Evolutionary conservation across 1,284 basidiomycete genomes (phyloP).

Genomic region (Heterobasidion irregulare): DNA sequence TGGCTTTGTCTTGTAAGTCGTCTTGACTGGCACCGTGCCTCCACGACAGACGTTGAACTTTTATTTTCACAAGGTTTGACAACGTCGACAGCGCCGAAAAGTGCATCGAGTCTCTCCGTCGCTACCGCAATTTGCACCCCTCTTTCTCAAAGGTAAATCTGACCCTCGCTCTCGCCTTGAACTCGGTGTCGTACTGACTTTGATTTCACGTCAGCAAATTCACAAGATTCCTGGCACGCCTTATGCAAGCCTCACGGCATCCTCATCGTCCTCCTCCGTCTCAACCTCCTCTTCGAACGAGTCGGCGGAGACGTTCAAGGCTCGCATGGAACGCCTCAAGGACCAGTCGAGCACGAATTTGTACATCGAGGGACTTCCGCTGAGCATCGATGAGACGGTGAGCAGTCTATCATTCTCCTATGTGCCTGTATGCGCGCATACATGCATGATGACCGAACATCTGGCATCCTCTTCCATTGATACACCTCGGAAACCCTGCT

Average conservation of each 20-base stretch:
- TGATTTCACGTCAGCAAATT: conserved; percentile 40
- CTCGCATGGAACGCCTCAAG: conserved; percentile 60
- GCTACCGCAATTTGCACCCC: conserved; percentile 66
- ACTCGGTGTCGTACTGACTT: not conserved
- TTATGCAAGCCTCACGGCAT: conserved; percentile 26
- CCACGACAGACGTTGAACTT: not conserved
- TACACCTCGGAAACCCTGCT: not conserved
- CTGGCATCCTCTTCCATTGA: not conserved
- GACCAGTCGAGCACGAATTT: conserved; percentile 60
- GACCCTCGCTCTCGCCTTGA: not conserved
- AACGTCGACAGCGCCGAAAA: conserved; percentile 53
- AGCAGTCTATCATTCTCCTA: not conserved
- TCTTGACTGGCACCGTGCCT: not conserved
- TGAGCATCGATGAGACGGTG: conserved; percentile 42
- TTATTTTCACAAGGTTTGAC: conserved; percentile 39
- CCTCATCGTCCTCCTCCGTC: conserved; percentile 5
- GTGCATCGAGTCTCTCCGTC: conserved; percentile 58
- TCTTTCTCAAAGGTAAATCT: conserved; percentile 51
- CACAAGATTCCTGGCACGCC: conserved; percentile 72
- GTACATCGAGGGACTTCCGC: conserved; percentile 67
- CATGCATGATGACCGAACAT: not conserved
- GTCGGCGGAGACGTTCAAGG: conserved; percentile 48
- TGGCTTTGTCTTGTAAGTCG: conserved; percentile 68
- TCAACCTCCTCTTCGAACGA: conserved; percentile 16
- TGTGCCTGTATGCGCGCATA: not conserved